A percentile compares a stretch with the other conserved stretches of the same genome.
These are phyloP conservation scores for Neurospora sp. DNA, from an alignment of 495 filamentous ascomycete species.

Conservation along the genomic window DNA sequence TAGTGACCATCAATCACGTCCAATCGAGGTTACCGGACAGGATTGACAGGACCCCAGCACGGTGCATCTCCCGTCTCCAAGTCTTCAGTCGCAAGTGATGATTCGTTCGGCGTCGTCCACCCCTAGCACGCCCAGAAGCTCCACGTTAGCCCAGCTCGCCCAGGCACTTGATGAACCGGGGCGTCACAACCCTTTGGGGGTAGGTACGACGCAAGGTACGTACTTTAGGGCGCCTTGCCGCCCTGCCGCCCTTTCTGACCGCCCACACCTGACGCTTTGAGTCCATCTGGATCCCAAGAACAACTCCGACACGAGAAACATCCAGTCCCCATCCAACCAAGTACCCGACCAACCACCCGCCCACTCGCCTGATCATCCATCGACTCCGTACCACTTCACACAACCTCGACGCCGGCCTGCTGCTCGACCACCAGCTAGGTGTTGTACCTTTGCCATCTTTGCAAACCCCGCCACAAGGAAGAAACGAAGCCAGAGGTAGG, in stretches of 20 bases:
- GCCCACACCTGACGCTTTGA: not conserved
- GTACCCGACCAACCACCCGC: not conserved
- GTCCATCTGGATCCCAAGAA: not conserved
- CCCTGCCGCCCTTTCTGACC: not conserved
- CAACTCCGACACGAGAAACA: not conserved
- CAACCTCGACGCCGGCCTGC: not conserved
- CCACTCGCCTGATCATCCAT: not conserved
- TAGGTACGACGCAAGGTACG: not conserved
- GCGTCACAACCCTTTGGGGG: not conserved
- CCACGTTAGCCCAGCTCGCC: not conserved
- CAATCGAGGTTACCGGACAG: not conserved
- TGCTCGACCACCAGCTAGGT: not conserved
- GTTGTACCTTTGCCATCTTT: not conserved
- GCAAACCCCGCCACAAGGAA: not conserved
- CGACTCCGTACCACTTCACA: not conserved
- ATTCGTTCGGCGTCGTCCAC: not conserved
- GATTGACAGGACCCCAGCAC: not conserved
- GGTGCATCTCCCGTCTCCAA: not conserved
- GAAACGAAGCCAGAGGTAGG: not conserved
- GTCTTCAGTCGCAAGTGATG: not conserved
- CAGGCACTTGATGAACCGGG: not conserved
- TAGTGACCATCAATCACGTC: not conserved
- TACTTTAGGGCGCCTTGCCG: not conserved
- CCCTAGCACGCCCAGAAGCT: not conserved
- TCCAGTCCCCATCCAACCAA: not conserved